phyloP scores from a whole-genome alignment of 2,329 filamentous ascomycete species.

The Microsporum ferrugineum region DNA sequence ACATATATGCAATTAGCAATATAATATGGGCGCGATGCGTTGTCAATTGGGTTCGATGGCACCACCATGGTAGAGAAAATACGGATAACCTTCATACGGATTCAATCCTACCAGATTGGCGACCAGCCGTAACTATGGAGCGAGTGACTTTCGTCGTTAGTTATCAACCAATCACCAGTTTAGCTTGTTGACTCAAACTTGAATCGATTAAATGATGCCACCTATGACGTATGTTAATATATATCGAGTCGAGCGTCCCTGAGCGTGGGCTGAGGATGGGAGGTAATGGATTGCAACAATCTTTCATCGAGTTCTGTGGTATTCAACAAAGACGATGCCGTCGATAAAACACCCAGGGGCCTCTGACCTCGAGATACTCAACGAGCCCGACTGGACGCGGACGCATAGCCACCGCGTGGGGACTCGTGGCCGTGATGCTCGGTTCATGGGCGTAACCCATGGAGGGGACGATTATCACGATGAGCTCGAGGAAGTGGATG shows the following conservation, averaged over 20 bases:
- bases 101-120: too few relatives aligned
- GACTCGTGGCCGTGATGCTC: slow-evolving; percentile 27
- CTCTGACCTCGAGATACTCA: slow-evolving; percentile 28
- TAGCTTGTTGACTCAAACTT: too few relatives aligned
- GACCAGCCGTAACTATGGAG: too few relatives aligned
- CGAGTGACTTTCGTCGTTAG: too few relatives aligned
- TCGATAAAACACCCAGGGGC: slow-evolving; percentile 30
- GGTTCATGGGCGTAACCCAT: slow-evolving; percentile 30
- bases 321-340: neutral
- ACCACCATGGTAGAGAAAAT: too few relatives aligned
- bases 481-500: slow-evolving; percentile 19
- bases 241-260: neutral
- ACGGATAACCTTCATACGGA: too few relatives aligned
- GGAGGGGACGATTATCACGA: slow-evolving; percentile 20
- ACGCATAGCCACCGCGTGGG: slow-evolving; percentile 33
- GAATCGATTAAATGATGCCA: neutral
- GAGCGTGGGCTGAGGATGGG: neutral
- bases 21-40: too few relatives aligned
- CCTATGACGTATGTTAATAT: neutral
- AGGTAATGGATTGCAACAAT: neutral
- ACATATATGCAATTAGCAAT: too few relatives aligned
- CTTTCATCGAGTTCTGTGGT: neutral
- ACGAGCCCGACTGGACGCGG: slow-evolving; percentile 35
- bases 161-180: too few relatives aligned
- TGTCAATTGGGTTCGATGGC: too few relatives aligned